Evolutionary conservation across 192 early-diverging fungal species (phyloP), one percentile per base, ranked within the genome.

Genomic region (Coemansia sp.): DNA sequence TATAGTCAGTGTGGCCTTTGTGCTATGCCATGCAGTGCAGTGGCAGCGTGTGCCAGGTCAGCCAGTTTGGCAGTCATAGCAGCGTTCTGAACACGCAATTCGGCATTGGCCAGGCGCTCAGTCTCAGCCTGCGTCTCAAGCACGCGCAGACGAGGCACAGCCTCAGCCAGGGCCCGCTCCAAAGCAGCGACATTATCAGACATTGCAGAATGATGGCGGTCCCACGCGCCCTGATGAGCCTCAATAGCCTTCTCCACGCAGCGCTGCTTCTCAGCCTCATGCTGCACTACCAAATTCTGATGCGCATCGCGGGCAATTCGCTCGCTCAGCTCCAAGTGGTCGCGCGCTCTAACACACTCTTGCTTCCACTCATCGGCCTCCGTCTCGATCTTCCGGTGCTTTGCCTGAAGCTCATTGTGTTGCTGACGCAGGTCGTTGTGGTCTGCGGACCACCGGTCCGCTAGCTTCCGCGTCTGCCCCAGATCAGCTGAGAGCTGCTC

Each of bases 81-180:
- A 0, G 46, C 38, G 31, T 61, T 67, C 46, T 71, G 69, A 0
- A 48, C 46, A 4, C 69, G 48, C 38, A 75, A 56, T 46, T 75
- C 70, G 22, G 71, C 72, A 13, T 17, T 42, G 2, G 42, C 39
- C 3, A 62, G 46, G 2, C 64, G 65, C 22, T 83, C 80, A 1
- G 62, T 51, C 9, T 70, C 61, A 1, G 59, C 34, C 55, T 69
- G 69, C 12, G 72, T 39, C 48, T 83, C 80, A 1, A 77, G 59
- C 15, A 64, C 69, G 1, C 75, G 65, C 29, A 83, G 45, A 11
- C 80, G 20, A 2, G 72, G 50, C 2, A 83, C 64, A 20, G 80
- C 75, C 24, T 83, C 69, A 11, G 55, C 67, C 38, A 83, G 41
- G 4, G 80, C 75, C 0, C 24, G 13, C 56, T 83, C 80, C 41